phyloP scores from a whole-genome alignment of 441 rosid genomes.

The Adansonia rubrostipa region DNA sequence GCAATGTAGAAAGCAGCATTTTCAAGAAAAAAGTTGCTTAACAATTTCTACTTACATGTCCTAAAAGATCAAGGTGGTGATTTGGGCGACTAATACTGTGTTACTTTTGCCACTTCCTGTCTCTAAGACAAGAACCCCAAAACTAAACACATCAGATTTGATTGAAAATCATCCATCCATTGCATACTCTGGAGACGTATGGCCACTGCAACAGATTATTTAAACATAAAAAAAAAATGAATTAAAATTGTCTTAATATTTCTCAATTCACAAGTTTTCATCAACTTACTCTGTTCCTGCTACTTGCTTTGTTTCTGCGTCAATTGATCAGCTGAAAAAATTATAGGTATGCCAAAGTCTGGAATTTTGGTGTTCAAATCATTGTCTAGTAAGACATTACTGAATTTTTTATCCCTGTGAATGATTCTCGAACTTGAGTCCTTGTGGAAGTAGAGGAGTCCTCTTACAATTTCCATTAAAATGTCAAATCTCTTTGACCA shows the following conservation, averaged over 20 bases:
- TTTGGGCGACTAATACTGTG: conserved; percentile 13
- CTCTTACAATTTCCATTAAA: too few relatives aligned
- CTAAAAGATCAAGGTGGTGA: conserved; percentile 44
- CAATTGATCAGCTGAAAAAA: too few relatives aligned
- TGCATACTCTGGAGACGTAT: not conserved
- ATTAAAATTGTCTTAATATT: not conserved
- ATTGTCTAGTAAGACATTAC: too few relatives aligned
- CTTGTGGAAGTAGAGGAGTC: too few relatives aligned
- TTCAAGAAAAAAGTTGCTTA: not conserved
- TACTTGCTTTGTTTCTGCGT: too few relatives aligned
- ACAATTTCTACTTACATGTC: conserved; percentile 30
- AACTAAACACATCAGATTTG: conserved; percentile 36
- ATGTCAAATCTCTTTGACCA: too few relatives aligned
- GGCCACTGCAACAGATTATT: not conserved
- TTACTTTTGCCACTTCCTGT: conserved; percentile 29
- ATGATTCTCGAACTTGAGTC: too few relatives aligned
- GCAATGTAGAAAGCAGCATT: too few relatives aligned
- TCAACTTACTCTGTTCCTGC: not conserved
- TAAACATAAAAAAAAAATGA: not conserved
- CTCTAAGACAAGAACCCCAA: conserved; percentile 33
- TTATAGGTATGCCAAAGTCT: too few relatives aligned
- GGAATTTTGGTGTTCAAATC: too few relatives aligned
- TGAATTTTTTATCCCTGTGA: too few relatives aligned
- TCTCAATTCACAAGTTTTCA: not conserved
- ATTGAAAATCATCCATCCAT: conserved; percentile 2